Base-by-base conservation (phyloP, 768 basidiomycete species). In the Suillus discolor region DNA sequence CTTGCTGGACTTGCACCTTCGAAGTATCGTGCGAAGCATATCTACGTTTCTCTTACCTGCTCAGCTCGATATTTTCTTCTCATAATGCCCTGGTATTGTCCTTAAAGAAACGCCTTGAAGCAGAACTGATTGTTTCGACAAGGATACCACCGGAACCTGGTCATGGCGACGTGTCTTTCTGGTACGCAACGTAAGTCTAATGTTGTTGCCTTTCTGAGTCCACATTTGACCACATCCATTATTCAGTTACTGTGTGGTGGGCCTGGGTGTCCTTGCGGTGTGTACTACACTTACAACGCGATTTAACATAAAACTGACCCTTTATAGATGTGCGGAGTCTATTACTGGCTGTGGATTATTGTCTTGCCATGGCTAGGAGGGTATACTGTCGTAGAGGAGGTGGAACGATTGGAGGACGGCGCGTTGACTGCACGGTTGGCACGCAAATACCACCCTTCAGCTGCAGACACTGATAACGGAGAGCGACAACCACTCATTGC, bases 331-430 rank as follows among this genome's bases (percentile, higher is more conserved):
- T 73, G 72, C 41, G 70, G 64, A n/a, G 41, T 73, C 34, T 73
- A 78, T 64, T 76, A 74, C 61, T 72, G 69, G 44, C 28, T 84
- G 23, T 84, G 83, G 83, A 80, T 83, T 34, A 70, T 81, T 13
- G 41, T 81, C 2, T 75, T 85, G 3, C 84, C 84, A 23, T 78
- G 70, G 59, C 61, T 78, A 6, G 79, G 84, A 12, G 79, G 80
- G 0, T 85, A 85, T 66, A 79, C 81, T 57, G 75, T 85, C 8
- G 77, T 82, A 1, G 81, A 83, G 63, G 82, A 86, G 69, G 74
- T 87, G 34, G 82, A 85, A 68, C 73, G 71, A 38, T 71, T 75
- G 20, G 65, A 80, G 23, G 79, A 78, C 23, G 75, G 79, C 23
- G 78, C 75, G 20, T 70, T 72, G 59, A 79, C 76, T 57, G 70